Evolutionary conservation across 805 yeast species (phyloP), one percentile per base, ranked within the genome.

Genomic region (Suhomyces sp.): DNA sequence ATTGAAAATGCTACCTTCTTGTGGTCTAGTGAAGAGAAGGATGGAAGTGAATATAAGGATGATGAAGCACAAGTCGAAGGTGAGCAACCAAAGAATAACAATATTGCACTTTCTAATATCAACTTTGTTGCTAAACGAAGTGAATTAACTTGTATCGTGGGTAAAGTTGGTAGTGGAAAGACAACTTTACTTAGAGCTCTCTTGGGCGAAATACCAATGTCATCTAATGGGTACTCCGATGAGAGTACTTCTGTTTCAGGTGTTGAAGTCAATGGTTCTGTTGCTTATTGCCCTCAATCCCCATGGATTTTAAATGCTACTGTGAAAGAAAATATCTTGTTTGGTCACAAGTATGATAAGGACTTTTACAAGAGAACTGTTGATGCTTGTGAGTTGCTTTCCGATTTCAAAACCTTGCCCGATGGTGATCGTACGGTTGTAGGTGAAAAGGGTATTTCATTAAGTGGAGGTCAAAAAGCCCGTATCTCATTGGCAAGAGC

Each of bases 401-500:
- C 64, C 14, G 72, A 66, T 41, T 53, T 65, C 35, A 51, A 50
- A 18, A 44, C 51, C 4, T 53, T 65, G 31, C 67, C 71, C 2
- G 70, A 66, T 44, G 69, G 65, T 15, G 71, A 65, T 45, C 49
- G 44, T 30, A 65, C 71, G n/a, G 51, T 59, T 31, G 71, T 66
- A n/a, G 72, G 72, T 5, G 70, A 65, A 37, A 65, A 65, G 43
- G 72, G 71, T 22, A 63, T 65, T 25, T 61, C 72, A 3, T 47
- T 66, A 17, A 58, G 67, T 34, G 72, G 72, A 4, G 72, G 72
- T 19, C 71, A 66, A 42, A 66, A 65, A 40, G 72, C 72, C 3
- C 51, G 72, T 21, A 50, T 66, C 22, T 55, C 70, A 6, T 50
- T 66, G 28, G 72, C 72, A 2, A 51, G 72, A 42, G 70, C 70